These are phyloP conservation scores for Zygosaccharomyces sapae DNA, from an alignment of 1,139 yeast genomes.

Conservation along the genomic window DNA sequence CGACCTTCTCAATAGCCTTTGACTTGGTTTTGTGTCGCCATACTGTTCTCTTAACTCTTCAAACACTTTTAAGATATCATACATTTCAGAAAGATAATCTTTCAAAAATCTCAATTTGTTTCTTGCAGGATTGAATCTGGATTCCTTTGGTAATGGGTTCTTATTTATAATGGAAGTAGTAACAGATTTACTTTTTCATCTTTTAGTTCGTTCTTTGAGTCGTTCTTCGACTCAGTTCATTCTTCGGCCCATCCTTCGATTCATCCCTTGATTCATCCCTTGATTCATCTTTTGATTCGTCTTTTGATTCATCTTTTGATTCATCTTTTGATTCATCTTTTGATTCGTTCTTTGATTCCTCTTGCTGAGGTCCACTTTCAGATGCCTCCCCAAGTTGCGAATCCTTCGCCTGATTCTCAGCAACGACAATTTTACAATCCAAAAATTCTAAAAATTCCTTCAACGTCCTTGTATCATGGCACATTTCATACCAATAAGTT, in stretches of 20 bases:
- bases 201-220: too few species aligned
- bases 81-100: conserved; percentile 25
- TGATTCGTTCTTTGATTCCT: conserved; percentile 4
- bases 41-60: conserved; percentile 30
- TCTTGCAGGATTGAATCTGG: conserved; percentile 32
- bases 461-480: conserved; percentile 29
- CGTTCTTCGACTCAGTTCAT: too few species aligned
- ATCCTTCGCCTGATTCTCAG: conserved; percentile 8
- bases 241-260: neutral
- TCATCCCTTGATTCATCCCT: neutral
- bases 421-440: conserved; percentile 25
- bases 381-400: neutral
- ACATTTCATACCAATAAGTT: conserved; percentile 36
- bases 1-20: conserved; percentile 32
- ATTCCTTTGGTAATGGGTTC: conserved; percentile 33
- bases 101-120: conserved; percentile 25
- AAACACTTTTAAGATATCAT: conserved; percentile 23
- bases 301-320: neutral
- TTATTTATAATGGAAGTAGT: conserved; percentile 20
- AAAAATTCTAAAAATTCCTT: conserved; percentile 29
- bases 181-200: conserved; percentile 6
- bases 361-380: conserved; percentile 7
- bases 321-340: conserved; percentile 5
- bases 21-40: conserved; percentile 32
- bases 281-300: too few species aligned